phyloP scores from a whole-genome alignment of 2,329 filamentous ascomycete genomes.

The Penicillium concentricum region DNA sequence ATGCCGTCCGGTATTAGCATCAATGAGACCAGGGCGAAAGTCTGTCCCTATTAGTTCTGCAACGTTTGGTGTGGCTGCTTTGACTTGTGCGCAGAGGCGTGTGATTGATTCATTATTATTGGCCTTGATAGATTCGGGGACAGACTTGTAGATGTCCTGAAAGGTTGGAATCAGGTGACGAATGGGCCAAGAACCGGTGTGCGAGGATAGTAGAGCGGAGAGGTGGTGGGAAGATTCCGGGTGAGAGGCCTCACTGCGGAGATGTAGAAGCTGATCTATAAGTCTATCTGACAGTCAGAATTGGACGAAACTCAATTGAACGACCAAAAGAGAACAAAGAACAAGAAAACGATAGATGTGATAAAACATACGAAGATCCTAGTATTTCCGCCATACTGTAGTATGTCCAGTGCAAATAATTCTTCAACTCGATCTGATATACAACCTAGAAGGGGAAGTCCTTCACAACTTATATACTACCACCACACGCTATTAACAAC shows the following conservation, averaged over 20 bases:
- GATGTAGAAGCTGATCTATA: constrained; percentile 12
- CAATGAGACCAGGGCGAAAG: constrained; percentile 16
- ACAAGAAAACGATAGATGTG: neutral
- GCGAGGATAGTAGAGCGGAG: constrained; percentile 14
- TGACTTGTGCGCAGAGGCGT: constrained; percentile 12
- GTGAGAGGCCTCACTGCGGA: constrained; percentile 14
- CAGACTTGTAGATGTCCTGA: constrained; percentile 16
- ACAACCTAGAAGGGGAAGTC: neutral
- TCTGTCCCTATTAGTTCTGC: constrained; percentile 13
- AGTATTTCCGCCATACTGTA: constrained; percentile 5
- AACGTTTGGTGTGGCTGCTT: constrained; percentile 10
- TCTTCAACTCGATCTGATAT: neutral
- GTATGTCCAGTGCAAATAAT: neutral
- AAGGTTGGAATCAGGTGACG: constrained; percentile 11
- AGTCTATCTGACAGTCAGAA: constrained; percentile 12
- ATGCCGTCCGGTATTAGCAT: constrained; percentile 11
- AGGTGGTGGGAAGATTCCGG: constrained; percentile 10
- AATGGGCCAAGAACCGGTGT: constrained; percentile 12
- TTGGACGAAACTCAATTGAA: neutral
- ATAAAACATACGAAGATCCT: constrained; percentile 5
- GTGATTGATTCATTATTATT: constrained; percentile 11
- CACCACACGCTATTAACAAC: neutral
- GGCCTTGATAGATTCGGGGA: constrained; percentile 14
- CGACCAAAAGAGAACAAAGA: neutral
- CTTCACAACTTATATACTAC: neutral